Base-by-base conservation (phyloP, 192 early-diverging fungal genomes). In the Coemansia asiatica region DNA sequence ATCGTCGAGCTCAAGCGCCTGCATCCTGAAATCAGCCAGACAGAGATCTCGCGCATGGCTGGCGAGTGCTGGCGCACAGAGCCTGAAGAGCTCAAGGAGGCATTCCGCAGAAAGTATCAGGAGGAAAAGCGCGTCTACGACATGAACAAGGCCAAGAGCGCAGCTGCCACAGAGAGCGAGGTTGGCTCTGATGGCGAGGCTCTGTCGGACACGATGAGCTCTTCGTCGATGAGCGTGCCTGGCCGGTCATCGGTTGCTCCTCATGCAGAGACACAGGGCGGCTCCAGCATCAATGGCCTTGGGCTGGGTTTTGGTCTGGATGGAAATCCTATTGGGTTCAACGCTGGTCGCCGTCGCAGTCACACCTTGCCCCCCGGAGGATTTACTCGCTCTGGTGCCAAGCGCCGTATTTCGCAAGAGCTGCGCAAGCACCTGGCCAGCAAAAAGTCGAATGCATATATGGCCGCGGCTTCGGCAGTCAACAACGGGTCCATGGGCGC, bases 51-150 rank as follows among this genome's bases (percentile, higher is more conserved):
- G 36, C 79, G 79, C 44, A 75, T 81, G 71, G 73, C 74, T 22
- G 79, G 74, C 66, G 66, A 72, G 58, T 72, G 62, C 67, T 81
- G 79, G 79, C 68, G 59, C 53, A 64, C 56, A 0, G 79, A 81
- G 65, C 33, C 47, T 6, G 64, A 75, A 35, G 73, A 66, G 31
- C 60, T 72, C 36, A 81, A 81, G 61, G 56, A 47, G n/a, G 8
- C 15, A 25, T 81, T 70, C 74, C 69, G 59, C 36, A 66, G 59
- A 28, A 46, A 27, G 59, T 80, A 80, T 58, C 61, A 61, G 8
- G 72, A 80, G 56, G 77, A 80, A 29, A 80, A 80, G 69, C 65
- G 68, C 49, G 64, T 80, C n/a, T 80, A 80, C 60, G 77, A 80
- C 29, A 68, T 74, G 72, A 80, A 80, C 77, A 80, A 80, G 68